phyloP scores from a whole-genome alignment of 2,329 filamentous ascomycete genomes.

The Nemania serpens region DNA sequence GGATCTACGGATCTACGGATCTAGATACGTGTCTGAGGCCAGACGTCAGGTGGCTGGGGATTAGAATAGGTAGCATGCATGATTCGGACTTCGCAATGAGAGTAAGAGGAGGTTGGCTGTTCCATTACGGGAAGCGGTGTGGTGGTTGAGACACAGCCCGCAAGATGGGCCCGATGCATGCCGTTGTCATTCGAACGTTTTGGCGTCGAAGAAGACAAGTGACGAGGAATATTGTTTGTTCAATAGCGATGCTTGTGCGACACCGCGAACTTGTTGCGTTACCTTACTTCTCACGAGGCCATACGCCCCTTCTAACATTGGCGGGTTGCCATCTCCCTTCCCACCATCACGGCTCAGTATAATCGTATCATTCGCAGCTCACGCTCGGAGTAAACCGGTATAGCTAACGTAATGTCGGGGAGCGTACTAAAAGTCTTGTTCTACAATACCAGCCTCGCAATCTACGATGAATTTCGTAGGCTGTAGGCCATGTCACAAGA shows the following conservation, averaged over 20 bases:
- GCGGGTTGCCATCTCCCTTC: too few species aligned
- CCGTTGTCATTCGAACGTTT: background rate
- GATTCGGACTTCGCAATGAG: background rate
- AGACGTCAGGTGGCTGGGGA: conserved; percentile 1
- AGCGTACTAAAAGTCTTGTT: too few species aligned
- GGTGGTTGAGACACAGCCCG: conserved; percentile 1
- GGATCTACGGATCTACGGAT: background rate
- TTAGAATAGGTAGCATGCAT: background rate
- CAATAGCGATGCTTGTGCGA: background rate
- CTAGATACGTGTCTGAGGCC: background rate
- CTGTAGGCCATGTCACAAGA: too few species aligned
- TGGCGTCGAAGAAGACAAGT: background rate
- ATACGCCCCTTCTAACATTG: background rate
- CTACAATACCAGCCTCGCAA: too few species aligned
- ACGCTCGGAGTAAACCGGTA: too few species aligned
- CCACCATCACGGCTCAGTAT: too few species aligned
- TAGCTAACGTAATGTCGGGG: too few species aligned
- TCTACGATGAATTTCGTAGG: too few species aligned
- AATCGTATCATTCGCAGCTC: too few species aligned
- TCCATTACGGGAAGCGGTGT: conserved; percentile 13
- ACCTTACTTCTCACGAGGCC: background rate
- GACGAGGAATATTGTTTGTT: background rate
- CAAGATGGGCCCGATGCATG: background rate
- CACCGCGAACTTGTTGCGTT: background rate
- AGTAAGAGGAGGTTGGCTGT: background rate